Base-by-base conservation (phyloP, 257 asterid genomes). In the Gentiana straminea region DNA sequence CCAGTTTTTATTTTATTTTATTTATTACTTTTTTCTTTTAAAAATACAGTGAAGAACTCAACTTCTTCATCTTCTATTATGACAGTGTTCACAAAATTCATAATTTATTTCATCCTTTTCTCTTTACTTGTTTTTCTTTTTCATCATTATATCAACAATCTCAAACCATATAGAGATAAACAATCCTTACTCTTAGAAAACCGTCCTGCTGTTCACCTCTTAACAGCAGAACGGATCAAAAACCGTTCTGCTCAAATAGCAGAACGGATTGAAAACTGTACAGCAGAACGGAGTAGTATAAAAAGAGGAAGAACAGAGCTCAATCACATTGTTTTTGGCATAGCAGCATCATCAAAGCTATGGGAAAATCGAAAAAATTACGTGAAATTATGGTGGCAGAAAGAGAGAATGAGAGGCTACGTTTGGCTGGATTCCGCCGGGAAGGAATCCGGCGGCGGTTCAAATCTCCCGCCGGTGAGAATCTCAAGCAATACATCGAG, bases 311-410 rank as follows among this genome's bases (percentile, higher is more conserved):
- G 24, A 57, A 77, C 84, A 4, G 53, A 69, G 38, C 60, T 77
- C 33, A 59, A 34, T 11, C 83, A 77, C 65, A 60, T 77, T 41
- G 76, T 71, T 46, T 77, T 77, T 56, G 80, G 80, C 32, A 77
- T 77, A 7, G 78, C 78, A 33, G 67, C 78, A 2, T 74, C 84
- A 5, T 54, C 64, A 1, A 55, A 67, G 33, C 54, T 64, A 0
- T 77, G 84, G 84, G 52, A 56, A 6, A 13, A 53, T 1, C 64
- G 80, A 34, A 66, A 77, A 2, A 45, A 71, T 34, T 77, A 77
- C 68, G 54, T 74, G 8, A 74, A 68, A 36, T 7, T 65, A 2
- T 74, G 81, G 84, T 78, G 76, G 77, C 52, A 63, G 12, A 62
- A 69, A 0, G 44, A 52, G 2, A 49, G 62, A 46, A 74, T 66